Conservation (phyloP, 495 filamentous ascomycete genomes). For the Hypoxylon subgilvum region DNA sequence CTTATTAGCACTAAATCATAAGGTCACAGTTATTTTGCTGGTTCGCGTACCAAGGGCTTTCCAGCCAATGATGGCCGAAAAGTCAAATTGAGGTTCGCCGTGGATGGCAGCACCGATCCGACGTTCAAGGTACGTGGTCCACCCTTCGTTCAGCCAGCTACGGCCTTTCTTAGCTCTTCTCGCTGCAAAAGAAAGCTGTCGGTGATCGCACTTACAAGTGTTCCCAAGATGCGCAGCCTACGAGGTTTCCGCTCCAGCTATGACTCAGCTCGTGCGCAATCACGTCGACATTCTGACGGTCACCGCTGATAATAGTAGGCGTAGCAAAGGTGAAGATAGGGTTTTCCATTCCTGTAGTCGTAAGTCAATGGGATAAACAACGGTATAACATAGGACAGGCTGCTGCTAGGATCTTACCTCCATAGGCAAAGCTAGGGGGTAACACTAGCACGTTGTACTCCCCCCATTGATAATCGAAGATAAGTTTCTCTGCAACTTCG, state of each 20-base stretch:
- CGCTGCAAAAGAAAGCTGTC: background rate
- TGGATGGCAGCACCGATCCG: slow-evolving; percentile 72
- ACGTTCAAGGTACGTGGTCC: slow-evolving; percentile 93
- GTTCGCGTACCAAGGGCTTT: slow-evolving; percentile 58
- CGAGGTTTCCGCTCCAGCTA: slow-evolving; percentile 92
- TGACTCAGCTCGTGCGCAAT: slow-evolving; percentile 95
- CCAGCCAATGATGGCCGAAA: slow-evolving; percentile 90
- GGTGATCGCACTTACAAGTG: slow-evolving; percentile 66
- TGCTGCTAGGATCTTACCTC: slow-evolving; percentile 43
- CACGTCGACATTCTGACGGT: slow-evolving; percentile 92
- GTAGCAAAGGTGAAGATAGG: slow-evolving; percentile 93
- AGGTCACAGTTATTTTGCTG: too few species aligned
- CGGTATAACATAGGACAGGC: background rate
- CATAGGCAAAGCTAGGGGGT: slow-evolving; percentile 88
- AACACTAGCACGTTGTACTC: slow-evolving; percentile 93
- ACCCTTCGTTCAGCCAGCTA: slow-evolving; percentile 92
- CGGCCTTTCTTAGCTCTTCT: slow-evolving; percentile 16
- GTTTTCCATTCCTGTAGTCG: slow-evolving; percentile 84
- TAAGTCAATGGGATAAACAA: slow-evolving; percentile 2
- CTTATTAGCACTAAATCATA: slow-evolving; percentile 46
- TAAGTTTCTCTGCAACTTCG: slow-evolving; percentile 82
- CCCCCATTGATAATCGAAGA: slow-evolving; percentile 90
- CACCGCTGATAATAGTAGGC: slow-evolving; percentile 88
- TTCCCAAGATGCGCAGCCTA: slow-evolving; percentile 90
- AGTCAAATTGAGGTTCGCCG: slow-evolving; percentile 83